Evolutionary conservation across 495 filamentous ascomycete species (phyloP), one percentile per base, ranked within the genome.

Genomic region (Tuber melanosporum): DNA sequence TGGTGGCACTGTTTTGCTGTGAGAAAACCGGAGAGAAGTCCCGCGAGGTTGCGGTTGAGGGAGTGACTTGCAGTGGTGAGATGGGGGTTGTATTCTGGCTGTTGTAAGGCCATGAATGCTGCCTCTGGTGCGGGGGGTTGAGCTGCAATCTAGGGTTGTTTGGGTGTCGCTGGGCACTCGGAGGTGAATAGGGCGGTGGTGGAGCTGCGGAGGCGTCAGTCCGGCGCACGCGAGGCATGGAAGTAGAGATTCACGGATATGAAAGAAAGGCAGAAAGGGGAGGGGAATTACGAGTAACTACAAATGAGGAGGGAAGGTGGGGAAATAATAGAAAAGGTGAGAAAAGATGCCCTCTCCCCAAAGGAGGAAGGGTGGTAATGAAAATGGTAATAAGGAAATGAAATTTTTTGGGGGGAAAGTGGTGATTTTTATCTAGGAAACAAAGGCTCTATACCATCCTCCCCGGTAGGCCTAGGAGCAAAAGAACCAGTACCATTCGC

Each of bases 161-260:
- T n/a, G 74, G 78, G 42, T 79, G 80, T 74, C 81, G 80, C 46
- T 72, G 71, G 36, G 57, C 71, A 32, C 79, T 57, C 20, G 80
- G 77, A 20, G 81, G 81, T 15, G 81, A 82, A 41, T 82, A 82
- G 41, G 81, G 81, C 3, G 81, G 81, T 41, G 81, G 81, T 71
- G 81, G 80, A 43, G 80, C 80, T 82, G 26, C 74, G 57, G 20
- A 70, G 62, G 42, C 41, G 77, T 80, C 66, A 80, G 78, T 71
- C 62, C 44, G 49, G 70, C 75, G 44, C 22, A 79, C 41, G 44
- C 42, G 41, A 66, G 66, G 73, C 71, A 76, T 49, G 57, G 57
- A 52, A 75, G 49, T 44, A 79, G 71, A 71, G 49, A 47, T 71
- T 72, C 74, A 78, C 44, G 72, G 71, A 70, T 74, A 36, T 47